These are phyloP conservation scores for Rachicladosporium sp. DNA, from an alignment of 2,329 filamentous ascomycete genomes.

Conservation along the genomic window DNA sequence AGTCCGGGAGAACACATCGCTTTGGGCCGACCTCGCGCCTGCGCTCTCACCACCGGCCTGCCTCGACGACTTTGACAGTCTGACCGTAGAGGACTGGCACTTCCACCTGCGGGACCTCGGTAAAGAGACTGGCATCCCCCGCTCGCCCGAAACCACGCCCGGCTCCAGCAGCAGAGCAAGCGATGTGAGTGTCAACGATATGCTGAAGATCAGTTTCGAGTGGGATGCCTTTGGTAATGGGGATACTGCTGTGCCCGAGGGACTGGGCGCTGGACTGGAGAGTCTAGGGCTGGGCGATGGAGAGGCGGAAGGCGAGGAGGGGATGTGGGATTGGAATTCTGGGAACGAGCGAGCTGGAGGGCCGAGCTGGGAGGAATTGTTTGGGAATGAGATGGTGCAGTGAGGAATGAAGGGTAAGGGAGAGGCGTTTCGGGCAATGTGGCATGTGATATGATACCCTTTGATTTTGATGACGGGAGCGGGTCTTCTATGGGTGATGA, in stretches of 20 bases:
- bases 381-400: too few relatives aligned
- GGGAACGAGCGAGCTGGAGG: too few relatives aligned
- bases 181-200: slow-evolving; percentile 32
- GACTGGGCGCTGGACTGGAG: slow-evolving; percentile 4
- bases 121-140: slow-evolving; percentile 4
- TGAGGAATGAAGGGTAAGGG: too few relatives aligned
- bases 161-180: slow-evolving; percentile 25
- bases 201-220: slow-evolving; percentile 27
- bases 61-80: slow-evolving; percentile 1
- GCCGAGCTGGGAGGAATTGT: too few relatives aligned
- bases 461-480: too few relatives aligned
- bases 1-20: background rate
- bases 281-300: slow-evolving; percentile 1
- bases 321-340: too few relatives aligned
- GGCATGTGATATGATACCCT: too few relatives aligned
- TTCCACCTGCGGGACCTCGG: background rate
- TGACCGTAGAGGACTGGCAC: background rate
- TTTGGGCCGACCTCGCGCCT: slow-evolving; percentile 10
- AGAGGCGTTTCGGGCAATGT: too few relatives aligned
- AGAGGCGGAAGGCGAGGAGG: background rate
- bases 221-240: slow-evolving; percentile 21
- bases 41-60: slow-evolving; percentile 14
- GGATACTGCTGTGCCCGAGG: slow-evolving; percentile 16
- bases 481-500: too few relatives aligned
- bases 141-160: slow-evolving; percentile 18